A percentile compares a stretch with the other conserved stretches of the same genome.
Conservation (phyloP, 2,329 filamentous ascomycete species). For the Metarhizium rileyi region DNA sequence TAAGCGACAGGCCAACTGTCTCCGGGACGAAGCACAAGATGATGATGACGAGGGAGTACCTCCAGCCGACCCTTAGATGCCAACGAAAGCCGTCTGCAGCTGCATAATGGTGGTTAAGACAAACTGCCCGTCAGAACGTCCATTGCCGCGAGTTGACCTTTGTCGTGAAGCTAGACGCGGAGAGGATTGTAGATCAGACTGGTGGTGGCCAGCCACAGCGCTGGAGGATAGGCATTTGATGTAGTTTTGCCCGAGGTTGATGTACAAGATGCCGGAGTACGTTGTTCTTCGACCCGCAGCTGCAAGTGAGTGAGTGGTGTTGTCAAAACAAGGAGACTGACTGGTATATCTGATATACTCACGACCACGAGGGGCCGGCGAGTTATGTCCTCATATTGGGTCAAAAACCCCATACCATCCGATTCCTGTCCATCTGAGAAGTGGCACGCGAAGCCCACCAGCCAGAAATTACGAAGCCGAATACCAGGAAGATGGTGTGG, state of each 20-base stretch:
- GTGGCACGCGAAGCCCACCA: constrained; percentile 28
- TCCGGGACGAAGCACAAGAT: constrained; percentile 24
- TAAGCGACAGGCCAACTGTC: constrained; percentile 25
- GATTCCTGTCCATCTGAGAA: constrained; percentile 25
- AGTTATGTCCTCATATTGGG: constrained; percentile 43
- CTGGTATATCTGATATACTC: constrained; percentile 18
- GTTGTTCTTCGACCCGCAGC: constrained; percentile 27
- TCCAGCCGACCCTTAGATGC: constrained; percentile 37
- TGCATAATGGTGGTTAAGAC: constrained; percentile 37
- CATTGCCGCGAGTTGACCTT: constrained; percentile 37
- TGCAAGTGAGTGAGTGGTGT: not conserved
- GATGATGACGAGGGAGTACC: constrained; percentile 39
- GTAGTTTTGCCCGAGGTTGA: constrained; percentile 27
- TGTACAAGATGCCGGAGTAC: constrained; percentile 29
- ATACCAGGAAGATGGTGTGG: constrained; percentile 34
- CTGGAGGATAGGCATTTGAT: constrained; percentile 30
- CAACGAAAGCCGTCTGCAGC: constrained; percentile 28
- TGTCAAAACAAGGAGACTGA: too few relatives aligned
- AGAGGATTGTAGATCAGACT: constrained; percentile 25
- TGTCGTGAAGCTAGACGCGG: constrained; percentile 37
- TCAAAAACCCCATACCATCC: constrained; percentile 37
- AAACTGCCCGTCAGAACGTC: constrained; percentile 33
- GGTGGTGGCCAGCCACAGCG: constrained; percentile 30
- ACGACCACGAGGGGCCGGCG: constrained; percentile 42
- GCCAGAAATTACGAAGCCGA: constrained; percentile 33